Evolutionary conservation across 371 early-diverging fungal genomes (phyloP), one percentile per base, ranked within the genome.

Genomic region (Conidiobolus incongruus): DNA sequence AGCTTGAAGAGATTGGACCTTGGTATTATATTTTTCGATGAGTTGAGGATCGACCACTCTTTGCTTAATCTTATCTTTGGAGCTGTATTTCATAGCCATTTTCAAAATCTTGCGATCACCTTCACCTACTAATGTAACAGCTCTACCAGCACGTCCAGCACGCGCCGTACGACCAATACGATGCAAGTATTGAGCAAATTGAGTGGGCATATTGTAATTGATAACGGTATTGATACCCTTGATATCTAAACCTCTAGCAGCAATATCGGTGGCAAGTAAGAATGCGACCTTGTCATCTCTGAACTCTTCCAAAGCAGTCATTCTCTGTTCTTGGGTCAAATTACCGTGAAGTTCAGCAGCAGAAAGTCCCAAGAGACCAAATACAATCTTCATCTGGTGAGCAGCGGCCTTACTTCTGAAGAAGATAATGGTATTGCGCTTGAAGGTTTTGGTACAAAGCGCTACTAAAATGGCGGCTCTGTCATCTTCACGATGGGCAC

Each of bases 271-370:
- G 7, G 98, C 97, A 34, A 99, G 84, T 35, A 92, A 51, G 8
- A 68, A 20, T 13, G 21, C 35, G 12, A 35, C 24, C 19, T 35
- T 34, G 7, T 30, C 44, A 3, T 35, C 20, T 15, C 40, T 40
- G 26, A 40, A 24, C 4, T 4, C 15, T 16, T 23, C 7, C 6
- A 26, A 62, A 8, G 98, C 75, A 50, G 83, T 83, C 28, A 93
- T 53, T 49, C 97, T 81, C 52, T 64, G 85, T 45, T 83, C 77
- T 56, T 99, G 99, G 5, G 88, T 73, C 50, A 99, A 61, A 49
- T 96, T 90, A 47, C 99, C 99, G 61, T 99, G 99, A 26, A 99
- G 65, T 52, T 98, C 98, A 31, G 81, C 85, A 16, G 97, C 87
- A 7, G 72, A 77, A 41, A 94, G 59, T 0, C 96, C 90, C 44